A percentile compares a stretch with the other conserved stretches of the same genome.
Evolutionary conservation across 495 filamentous ascomycete species (phyloP).

Genomic region (Daldinia concentrica): DNA sequence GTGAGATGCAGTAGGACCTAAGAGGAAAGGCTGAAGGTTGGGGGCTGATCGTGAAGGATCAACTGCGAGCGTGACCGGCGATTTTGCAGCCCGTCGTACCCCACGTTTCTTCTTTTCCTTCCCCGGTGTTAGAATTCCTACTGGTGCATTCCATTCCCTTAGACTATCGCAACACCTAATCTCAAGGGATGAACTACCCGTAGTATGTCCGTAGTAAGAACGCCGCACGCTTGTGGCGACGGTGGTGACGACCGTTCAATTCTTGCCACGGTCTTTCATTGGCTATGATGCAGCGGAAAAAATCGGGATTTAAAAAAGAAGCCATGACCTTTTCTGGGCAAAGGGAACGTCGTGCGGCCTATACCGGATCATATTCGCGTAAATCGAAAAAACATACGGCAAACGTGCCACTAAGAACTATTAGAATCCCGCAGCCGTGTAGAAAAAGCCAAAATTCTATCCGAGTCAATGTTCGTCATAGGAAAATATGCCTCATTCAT

Average conservation of each 20-base stretch:
- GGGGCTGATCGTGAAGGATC: conserved; percentile 42
- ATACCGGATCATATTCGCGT: neutral
- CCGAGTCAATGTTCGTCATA: neutral
- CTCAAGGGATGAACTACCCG: conserved; percentile 18
- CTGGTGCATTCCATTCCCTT: conserved; percentile 41
- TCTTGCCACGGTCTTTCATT: conserved; percentile 13
- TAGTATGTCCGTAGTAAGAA: conserved; percentile 15
- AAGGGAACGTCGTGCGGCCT: neutral
- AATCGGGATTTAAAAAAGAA: conserved; percentile 28
- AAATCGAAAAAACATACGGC: conserved; percentile 12
- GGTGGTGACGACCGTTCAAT: conserved; percentile 15
- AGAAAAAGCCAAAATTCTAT: conserved; percentile 1
- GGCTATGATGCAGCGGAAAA: conserved; percentile 17
- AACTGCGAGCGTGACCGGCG: conserved; percentile 34
- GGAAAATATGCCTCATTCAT: no score
- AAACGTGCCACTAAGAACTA: conserved; percentile 1
- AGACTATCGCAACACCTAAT: conserved; percentile 43
- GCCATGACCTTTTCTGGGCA: conserved; percentile 10
- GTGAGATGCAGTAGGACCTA: conserved; percentile 35
- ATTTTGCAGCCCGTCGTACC: conserved; percentile 26
- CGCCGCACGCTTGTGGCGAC: conserved; percentile 11
- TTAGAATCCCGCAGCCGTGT: conserved; percentile 3
- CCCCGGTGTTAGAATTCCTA: conserved; percentile 16
- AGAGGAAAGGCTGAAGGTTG: conserved; percentile 40
- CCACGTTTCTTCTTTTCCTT: conserved; percentile 31